Evolutionary conservation across 345 rosid species (phyloP).

Genomic region (Acer saccharum): DNA sequence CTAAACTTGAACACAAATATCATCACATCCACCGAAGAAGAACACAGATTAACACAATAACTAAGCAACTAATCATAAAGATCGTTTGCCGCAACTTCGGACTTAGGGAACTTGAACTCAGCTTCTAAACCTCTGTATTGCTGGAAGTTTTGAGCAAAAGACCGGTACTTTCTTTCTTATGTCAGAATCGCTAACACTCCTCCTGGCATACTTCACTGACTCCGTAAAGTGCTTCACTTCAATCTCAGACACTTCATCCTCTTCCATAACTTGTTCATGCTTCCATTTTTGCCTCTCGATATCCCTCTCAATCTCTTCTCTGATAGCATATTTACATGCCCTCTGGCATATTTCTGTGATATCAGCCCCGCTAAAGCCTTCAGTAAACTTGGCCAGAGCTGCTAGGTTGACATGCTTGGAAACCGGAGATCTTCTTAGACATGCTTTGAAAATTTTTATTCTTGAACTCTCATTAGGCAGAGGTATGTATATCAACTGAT

Average conservation of each 20-base stretch:
- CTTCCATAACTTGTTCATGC: constrained; percentile 8
- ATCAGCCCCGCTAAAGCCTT: constrained; percentile 20
- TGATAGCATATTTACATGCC: constrained; percentile 13
- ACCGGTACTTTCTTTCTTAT: constrained; percentile 15
- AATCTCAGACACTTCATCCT: background rate
- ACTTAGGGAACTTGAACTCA: constrained; percentile 14
- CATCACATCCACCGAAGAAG: too few species aligned
- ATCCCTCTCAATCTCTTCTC: constrained; percentile 22
- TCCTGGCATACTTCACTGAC: constrained; percentile 22
- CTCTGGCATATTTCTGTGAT: constrained; percentile 19
- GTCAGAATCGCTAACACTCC: constrained; percentile 22
- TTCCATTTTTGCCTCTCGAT: constrained; percentile 1
- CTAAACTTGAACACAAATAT: too few species aligned
- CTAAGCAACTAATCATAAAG: background rate
- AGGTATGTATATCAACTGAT: constrained; percentile 24
- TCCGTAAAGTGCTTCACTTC: too few species aligned
- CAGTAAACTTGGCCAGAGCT: constrained; percentile 19
- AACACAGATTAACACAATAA: background rate
- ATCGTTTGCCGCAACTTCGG: background rate
- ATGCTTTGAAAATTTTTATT: constrained; percentile 23
- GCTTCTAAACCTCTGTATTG: constrained; percentile 1
- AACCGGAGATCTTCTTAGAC: constrained; percentile 24
- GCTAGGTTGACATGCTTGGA: constrained; percentile 20
- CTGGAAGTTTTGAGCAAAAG: constrained; percentile 26
- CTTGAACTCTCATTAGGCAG: constrained; percentile 24